Conservation (phyloP, 805 yeast genomes). For the Candida methanosorbosa region DNA sequence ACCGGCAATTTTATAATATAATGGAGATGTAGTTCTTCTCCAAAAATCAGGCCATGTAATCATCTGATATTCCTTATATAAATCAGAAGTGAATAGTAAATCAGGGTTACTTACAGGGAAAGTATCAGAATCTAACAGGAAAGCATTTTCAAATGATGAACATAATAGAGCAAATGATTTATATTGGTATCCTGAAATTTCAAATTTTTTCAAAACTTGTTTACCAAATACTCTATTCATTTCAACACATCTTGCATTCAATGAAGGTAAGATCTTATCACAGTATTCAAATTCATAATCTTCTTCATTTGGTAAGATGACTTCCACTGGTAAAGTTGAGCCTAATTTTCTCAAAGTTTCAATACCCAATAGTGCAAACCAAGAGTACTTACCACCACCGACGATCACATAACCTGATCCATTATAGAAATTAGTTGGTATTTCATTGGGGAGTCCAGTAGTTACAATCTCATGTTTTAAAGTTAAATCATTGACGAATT, state of each 20-base stretch:
- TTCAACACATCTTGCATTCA: conserved; percentile 61
- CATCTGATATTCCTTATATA: conserved; percentile 43
- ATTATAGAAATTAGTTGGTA: conserved; percentile 18
- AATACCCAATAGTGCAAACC: conserved; percentile 60
- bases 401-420: conserved; percentile 55
- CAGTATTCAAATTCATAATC: conserved; percentile 73
- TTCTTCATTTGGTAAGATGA: conserved; percentile 59
- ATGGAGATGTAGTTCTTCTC: conserved; percentile 76
- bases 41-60: conserved; percentile 83
- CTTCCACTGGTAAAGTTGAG: conserved; percentile 70
- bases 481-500: conserved; percentile 23
- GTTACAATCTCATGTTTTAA: conserved; percentile 23
- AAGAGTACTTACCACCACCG: conserved; percentile 74
- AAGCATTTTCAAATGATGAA: conserved; percentile 64
- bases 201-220: conserved; percentile 35
- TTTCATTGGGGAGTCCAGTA: conserved; percentile 17
- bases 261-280: conserved; percentile 47
- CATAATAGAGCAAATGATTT: conserved; percentile 64
- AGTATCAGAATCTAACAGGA: conserved; percentile 70
- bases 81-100: conserved; percentile 44
- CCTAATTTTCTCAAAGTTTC: conserved; percentile 59
- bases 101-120: conserved; percentile 63
- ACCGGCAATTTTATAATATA: conserved; percentile 61
- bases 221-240: conserved; percentile 55
- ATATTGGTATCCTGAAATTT: conserved; percentile 57